A percentile compares a stretch with the other conserved stretches of the same genome.
Evolutionary conservation across 1,284 basidiomycete genomes (phyloP).

Genomic region (Puccinia hordei): DNA sequence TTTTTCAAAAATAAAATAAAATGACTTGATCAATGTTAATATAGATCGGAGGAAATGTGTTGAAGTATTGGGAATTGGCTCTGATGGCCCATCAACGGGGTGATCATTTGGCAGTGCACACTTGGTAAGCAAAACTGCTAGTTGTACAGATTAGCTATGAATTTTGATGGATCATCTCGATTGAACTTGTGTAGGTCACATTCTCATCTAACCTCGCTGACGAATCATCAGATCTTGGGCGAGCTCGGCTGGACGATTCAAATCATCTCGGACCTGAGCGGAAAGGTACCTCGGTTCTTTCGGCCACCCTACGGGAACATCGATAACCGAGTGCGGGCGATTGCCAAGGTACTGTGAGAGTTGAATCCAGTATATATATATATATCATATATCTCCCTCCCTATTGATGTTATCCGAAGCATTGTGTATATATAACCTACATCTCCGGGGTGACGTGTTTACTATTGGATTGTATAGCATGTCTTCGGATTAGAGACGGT

Average conservation of each 20-base stretch:
- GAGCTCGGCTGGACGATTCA: conserved; percentile 51
- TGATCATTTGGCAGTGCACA: conserved; percentile 49
- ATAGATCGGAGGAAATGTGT: conserved; percentile 47
- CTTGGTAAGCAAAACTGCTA: conserved; percentile 27
- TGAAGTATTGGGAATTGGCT: conserved; percentile 33
- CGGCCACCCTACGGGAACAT: conserved; percentile 48
- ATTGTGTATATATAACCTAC: not conserved
- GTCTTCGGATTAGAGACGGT: conserved; percentile 48
- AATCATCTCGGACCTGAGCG: conserved; percentile 47
- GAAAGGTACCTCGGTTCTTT: conserved; percentile 39
- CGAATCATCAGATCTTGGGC: conserved; percentile 33
- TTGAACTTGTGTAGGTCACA: conserved; percentile 24
- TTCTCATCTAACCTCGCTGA: conserved; percentile 33
- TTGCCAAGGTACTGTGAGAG: conserved; percentile 47
- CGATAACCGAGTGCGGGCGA: conserved; percentile 46
- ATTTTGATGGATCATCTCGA: not conserved
- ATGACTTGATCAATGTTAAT: too few species aligned
- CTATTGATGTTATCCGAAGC: too few species aligned
- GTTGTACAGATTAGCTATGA: too few species aligned
- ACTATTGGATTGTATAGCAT: conserved; percentile 9
- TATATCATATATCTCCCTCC: too few species aligned
- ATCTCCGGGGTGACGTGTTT: not conserved
- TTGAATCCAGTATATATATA: too few species aligned
- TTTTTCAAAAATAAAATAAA: too few species aligned
- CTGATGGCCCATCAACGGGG: conserved; percentile 9